A percentile compares a stretch with the other conserved stretches of the same genome.
Conservation (phyloP, 83 land plant genomes). For the Isoetes engelmannii region DNA sequence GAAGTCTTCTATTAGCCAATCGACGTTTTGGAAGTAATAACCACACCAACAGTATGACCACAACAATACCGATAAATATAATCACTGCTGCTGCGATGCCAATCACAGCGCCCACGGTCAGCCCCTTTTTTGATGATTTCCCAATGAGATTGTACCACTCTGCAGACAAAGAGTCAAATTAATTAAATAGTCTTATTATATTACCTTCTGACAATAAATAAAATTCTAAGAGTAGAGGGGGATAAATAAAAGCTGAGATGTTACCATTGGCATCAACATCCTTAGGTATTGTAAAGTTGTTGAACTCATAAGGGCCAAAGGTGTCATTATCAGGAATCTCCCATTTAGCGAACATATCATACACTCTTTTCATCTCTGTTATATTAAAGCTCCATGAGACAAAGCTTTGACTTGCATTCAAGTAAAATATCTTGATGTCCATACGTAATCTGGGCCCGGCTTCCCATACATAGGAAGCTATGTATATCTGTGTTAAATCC, state of each 20-base stretch:
- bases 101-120: neutral
- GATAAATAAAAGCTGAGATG: neutral
- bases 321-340: conserved; percentile 9
- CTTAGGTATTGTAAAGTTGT: neutral
- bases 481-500: conserved; percentile 5
- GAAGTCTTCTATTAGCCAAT: no score
- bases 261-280: neutral
- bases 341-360: conserved; percentile 17
- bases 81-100: neutral
- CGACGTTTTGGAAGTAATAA: no score
- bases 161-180: neutral
- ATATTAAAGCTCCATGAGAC: neutral
- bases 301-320: conserved; percentile 30
- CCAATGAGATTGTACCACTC: neutral
- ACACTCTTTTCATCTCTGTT: conserved; percentile 17
- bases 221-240: neutral
- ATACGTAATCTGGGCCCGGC: conserved; percentile 14
- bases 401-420: neutral
- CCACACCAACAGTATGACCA: neutral
- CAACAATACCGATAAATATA: neutral
- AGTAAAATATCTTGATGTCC: conserved; percentile 18
- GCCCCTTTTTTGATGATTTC: neutral
- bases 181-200: neutral
- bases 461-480: conserved; percentile 11
- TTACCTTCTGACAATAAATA: neutral